Evolutionary conservation across 1,284 basidiomycete species (phyloP), one percentile per base, ranked within the genome.

Genomic region (Fomitopsis pinicola): DNA sequence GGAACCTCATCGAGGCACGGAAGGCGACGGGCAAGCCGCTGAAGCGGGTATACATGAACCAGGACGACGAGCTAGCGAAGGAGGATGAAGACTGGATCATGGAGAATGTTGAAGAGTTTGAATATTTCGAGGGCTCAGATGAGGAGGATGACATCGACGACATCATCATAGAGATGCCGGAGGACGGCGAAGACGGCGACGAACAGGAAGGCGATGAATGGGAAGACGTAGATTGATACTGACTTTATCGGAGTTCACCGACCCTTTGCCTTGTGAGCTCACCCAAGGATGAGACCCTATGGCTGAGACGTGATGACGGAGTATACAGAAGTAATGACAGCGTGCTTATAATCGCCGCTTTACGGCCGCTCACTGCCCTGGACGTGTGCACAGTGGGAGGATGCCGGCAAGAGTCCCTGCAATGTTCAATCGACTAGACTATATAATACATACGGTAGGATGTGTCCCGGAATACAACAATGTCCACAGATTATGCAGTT

Each of bases 1-100:
- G 76, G 42, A 60, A 68, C 30, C 71, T 88, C 36, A 76, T 88
- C 6, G 68, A 72, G 58, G 69, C 67, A 42, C 78, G 87, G 53
- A 76, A 62, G 58, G 82, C 64, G 63, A 68, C 15, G 69, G 76
- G 80, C 22, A 48, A 28, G 9, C 81, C 84, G 6, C 59, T 88
- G 35, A 76, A 72, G 61, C 70, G 71, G 48, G 68, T 88, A 57
- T 75, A 72, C 38, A 77, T 87, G 72, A 59, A 68, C 69, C 26
- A 72, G 70, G 57, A 64, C 63, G 64, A 61, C 61, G 45, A 64
- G 56, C 48, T 63, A 30, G 59, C 48, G 36, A 17, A 55, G 65
- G 58, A 60, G 54, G 55, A 62, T 54, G 65, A 71, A 66, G 57
- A 54, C 64, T 62, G 64, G 62, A 68, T 73, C 40, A 53, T 64